phyloP scores from a whole-genome alignment of 176 grass and related monocot species.

The Lolium multiflorum region DNA sequence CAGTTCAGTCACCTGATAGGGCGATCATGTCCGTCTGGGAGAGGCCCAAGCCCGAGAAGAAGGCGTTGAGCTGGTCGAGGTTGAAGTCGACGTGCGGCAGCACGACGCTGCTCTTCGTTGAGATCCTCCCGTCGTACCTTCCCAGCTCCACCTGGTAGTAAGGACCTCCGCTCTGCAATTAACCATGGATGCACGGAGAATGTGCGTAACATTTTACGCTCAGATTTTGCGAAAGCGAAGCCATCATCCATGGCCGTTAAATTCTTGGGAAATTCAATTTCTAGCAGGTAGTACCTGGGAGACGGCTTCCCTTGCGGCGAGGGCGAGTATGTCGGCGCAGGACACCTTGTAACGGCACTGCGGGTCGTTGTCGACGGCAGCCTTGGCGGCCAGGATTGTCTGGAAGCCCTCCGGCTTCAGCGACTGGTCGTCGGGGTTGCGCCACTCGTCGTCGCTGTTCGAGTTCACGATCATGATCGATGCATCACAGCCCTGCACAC shows the following conservation, averaged over 20 bases:
- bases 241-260: neutral
- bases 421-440: conserved; percentile 46
- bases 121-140: conserved; percentile 64
- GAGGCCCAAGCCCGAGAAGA: conserved; percentile 61
- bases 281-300: conserved; percentile 39
- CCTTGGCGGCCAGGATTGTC: conserved; percentile 63
- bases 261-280: neutral
- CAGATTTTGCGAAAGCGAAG: neutral
- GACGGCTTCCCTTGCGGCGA: conserved; percentile 67
- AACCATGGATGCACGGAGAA: neutral
- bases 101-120: conserved; percentile 50
- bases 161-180: conserved; percentile 64
- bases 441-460: conserved; percentile 70
- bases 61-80: conserved; percentile 63
- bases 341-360: conserved; percentile 69
- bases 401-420: conserved; percentile 58
- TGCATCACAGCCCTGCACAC: conserved; percentile 67
- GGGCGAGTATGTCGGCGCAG: conserved; percentile 77
- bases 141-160: conserved; percentile 72
- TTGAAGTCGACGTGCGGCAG: conserved; percentile 58
- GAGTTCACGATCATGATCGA: conserved; percentile 66
- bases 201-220: neutral
- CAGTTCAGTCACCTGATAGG: conserved; percentile 53
- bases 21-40: conserved; percentile 72
- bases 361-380: conserved; percentile 59